phyloP scores from a whole-genome alignment of 2,329 filamentous ascomycete species.

The Cercospora sp. region DNA sequence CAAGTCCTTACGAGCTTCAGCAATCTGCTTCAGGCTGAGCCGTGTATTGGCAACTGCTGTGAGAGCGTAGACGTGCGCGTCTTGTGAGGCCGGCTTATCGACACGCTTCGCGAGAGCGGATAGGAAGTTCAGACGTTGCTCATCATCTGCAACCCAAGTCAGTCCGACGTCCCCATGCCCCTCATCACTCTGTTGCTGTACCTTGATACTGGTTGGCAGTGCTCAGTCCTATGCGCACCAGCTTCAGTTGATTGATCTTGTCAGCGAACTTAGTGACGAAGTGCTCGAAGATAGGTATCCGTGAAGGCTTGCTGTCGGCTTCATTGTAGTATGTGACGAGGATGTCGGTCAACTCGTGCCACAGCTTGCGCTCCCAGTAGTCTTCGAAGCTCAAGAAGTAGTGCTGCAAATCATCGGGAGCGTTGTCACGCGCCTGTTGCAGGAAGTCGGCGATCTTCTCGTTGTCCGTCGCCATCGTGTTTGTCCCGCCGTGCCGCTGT shows the following conservation, averaged over 20 bases:
- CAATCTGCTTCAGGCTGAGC: slow-evolving; percentile 73
- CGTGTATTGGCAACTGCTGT: slow-evolving; percentile 87
- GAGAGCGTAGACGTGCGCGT: slow-evolving; percentile 91
- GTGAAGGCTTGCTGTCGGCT: slow-evolving; percentile 76
- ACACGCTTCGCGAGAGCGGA: slow-evolving; percentile 81
- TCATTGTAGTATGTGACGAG: slow-evolving; percentile 86
- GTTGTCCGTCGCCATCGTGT: slow-evolving; percentile 64
- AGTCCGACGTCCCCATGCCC: background rate
- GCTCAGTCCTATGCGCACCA: slow-evolving; percentile 85
- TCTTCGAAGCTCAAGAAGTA: slow-evolving; percentile 92
- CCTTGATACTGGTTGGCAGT: slow-evolving; percentile 82
- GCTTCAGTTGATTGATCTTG: slow-evolving; percentile 98
- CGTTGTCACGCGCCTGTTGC: slow-evolving; percentile 80
- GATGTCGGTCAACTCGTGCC: slow-evolving; percentile 94
- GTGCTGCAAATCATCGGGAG: slow-evolving; percentile 82
- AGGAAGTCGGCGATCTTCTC: slow-evolving; percentile 92
- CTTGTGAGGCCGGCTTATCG: slow-evolving; percentile 87
- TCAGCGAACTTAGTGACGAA: slow-evolving; percentile 96
- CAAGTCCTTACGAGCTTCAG: slow-evolving; percentile 82
- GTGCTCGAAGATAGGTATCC: slow-evolving; percentile 85
- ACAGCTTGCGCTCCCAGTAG: slow-evolving; percentile 96
- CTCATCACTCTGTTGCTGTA: slow-evolving; percentile 41
- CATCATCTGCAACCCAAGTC: slow-evolving; percentile 63
- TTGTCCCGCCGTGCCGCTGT: background rate
- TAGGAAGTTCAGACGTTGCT: slow-evolving; percentile 83